Conservation (phyloP, 169 alveolate genomes). For the Cryptosporidium parvum region DNA sequence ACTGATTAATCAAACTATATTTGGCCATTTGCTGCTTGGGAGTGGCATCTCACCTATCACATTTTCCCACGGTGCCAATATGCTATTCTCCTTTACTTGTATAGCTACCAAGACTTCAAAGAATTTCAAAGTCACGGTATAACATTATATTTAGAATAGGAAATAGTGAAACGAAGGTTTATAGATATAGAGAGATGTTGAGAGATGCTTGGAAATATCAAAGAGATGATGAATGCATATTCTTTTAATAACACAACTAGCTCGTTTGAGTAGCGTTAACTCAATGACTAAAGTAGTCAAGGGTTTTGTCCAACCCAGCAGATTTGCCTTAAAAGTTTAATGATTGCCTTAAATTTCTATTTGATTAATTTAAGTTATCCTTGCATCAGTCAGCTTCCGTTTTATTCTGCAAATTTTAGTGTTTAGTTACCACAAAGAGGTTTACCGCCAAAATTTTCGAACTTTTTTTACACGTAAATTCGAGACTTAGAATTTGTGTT, state of each 20-base stretch:
- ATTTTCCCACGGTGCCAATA: background rate
- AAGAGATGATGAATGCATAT: background rate
- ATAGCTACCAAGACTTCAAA: background rate
- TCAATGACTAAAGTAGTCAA: background rate
- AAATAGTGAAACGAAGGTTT: background rate
- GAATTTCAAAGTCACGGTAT: no score
- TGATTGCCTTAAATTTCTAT: conserved; percentile 2
- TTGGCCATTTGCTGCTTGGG: conserved; percentile 18
- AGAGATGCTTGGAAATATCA: background rate
- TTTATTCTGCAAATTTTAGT: background rate
- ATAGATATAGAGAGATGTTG: background rate
- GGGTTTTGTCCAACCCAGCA: conserved; percentile 12
- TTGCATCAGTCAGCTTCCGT: background rate
- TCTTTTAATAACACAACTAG: background rate
- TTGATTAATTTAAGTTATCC: background rate
- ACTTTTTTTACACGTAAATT: conserved; percentile 1
- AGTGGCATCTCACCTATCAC: conserved; percentile 1
- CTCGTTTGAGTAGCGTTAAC: background rate
- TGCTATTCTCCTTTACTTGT: background rate
- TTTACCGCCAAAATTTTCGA: background rate
- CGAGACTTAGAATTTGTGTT: conserved; percentile 11
- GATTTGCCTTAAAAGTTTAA: background rate
- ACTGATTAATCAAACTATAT: conserved; percentile 8
- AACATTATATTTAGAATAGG: background rate
- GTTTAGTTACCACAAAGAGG: background rate